These are phyloP conservation scores for Stachybotrys elegans DNA, from an alignment of 2,329 filamentous ascomycete species.

Conservation along the genomic window DNA sequence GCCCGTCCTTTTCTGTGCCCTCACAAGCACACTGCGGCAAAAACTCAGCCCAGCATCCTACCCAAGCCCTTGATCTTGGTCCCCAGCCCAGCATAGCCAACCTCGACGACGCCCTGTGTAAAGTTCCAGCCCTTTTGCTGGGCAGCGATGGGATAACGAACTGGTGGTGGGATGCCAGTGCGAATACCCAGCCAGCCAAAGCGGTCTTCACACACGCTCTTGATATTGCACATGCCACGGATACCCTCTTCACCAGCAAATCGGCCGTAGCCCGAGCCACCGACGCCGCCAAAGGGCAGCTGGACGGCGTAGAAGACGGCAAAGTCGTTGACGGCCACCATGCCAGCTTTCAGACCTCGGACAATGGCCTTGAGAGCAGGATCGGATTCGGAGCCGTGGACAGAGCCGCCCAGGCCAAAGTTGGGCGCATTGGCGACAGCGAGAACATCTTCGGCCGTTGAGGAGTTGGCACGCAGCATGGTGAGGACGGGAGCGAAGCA, in stretches of 20 bases:
- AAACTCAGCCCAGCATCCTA: constrained; percentile 29
- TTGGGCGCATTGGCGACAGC: constrained; percentile 74
- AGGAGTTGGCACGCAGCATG: constrained; percentile 67
- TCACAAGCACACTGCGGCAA: too few relatives aligned
- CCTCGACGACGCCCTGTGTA: constrained; percentile 52
- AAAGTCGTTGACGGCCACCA: constrained; percentile 96
- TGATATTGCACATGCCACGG: constrained; percentile 77
- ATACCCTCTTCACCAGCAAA: constrained; percentile 91
- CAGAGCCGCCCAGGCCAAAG: constrained; percentile 83
- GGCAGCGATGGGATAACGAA: constrained; percentile 74
- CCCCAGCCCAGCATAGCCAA: constrained; percentile 48
- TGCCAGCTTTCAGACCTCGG: constrained; percentile 68
- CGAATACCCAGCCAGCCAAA: constrained; percentile 55
- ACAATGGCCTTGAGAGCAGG: constrained; percentile 61
- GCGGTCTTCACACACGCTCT: constrained; percentile 78
- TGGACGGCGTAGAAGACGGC: constrained; percentile 90
- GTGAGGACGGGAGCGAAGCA: constrained; percentile 91
- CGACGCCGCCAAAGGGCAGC: constrained; percentile 88
- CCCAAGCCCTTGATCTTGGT: constrained; percentile 35
- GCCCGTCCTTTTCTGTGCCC: too few relatives aligned
- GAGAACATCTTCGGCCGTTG: constrained; percentile 59
- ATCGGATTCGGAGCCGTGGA: constrained; percentile 68
- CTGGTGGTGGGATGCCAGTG: constrained; percentile 73
- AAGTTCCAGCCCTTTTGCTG: constrained; percentile 62
- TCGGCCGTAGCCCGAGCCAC: constrained; percentile 83